Base-by-base conservation (phyloP, 768 basidiomycete genomes). In the Phylloporus arenicola region DNA sequence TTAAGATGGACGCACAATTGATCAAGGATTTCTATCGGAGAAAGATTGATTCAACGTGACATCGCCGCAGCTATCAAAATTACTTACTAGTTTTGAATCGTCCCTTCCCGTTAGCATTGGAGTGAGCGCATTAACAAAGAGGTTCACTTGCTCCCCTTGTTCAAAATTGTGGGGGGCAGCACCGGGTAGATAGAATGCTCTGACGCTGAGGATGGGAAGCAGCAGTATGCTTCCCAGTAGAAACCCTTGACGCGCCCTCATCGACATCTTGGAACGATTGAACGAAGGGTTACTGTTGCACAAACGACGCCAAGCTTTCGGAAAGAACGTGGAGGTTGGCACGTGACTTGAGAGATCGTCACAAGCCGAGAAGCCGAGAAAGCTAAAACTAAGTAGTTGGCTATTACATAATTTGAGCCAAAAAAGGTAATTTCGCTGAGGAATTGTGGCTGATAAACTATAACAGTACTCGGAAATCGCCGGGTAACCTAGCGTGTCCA, bases 121-220 rank as follows among this genome's bases (percentile, higher is more conserved):
- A 14, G 91, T 92, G 46, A 95, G 74, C 1, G 90, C 85, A 68
- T 95, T 96, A 61, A 96, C 89, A 64, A 84, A 80, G 40, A 93
- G 72, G 42, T 84, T 78, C 38, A 97, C 90, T 45, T 71, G 69
- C 53, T 97, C 92, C 42, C 86, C 86, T 45, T 65, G 58, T 14
- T 65, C 65, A 69, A 92, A 98, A 67, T 92, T 83, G 62, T 80
- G 83, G 0, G 95, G 95, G 7, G 94, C 91, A 25, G 94, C 81
- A 22, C 87, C 87, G 22, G 94, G 94, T 34, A 98, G 80, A 67
- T 98, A 98, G 74, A 97, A 98, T 4, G 88, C 88, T 46, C 72
- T 57, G 38, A 70, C 56, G 27, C 51, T 39, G 17, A 38, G 43
- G 16, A 50, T 47, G 2, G 54, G 48, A 20, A 69, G 54, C 0